These are phyloP conservation scores for Russula vinacea DNA, from an alignment of 768 basidiomycete species.

Conservation along the genomic window DNA sequence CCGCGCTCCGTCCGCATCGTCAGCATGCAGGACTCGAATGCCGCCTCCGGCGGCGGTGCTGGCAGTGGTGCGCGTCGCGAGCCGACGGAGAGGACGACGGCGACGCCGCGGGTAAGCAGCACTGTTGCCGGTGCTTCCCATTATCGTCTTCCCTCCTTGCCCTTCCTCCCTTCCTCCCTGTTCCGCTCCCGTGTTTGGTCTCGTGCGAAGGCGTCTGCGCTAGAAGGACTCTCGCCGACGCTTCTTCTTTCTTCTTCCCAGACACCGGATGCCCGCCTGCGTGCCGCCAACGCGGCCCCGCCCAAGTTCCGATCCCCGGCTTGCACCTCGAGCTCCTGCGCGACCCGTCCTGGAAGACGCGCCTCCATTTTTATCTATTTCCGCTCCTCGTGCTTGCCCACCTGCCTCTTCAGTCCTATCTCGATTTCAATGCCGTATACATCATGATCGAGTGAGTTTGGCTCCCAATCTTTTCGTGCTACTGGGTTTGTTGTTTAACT, in stretches of 20 bases:
- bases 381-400: slow-evolving; percentile 72
- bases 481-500: slow-evolving; percentile 1
- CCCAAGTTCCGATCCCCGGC: slow-evolving; percentile 65
- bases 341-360: slow-evolving; percentile 53
- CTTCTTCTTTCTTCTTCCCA: slow-evolving; percentile 45
- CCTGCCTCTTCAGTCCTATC: slow-evolving; percentile 73
- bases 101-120: slow-evolving; percentile 42
- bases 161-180: slow-evolving; percentile 20
- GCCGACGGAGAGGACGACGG: slow-evolving; percentile 54
- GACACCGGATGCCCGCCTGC: slow-evolving; percentile 34
- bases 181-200: slow-evolving; percentile 55
- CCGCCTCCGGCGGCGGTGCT: background rate
- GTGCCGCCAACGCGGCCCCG: slow-evolving; percentile 37
- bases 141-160: background rate
- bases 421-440: slow-evolving; percentile 87
- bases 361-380: slow-evolving; percentile 63
- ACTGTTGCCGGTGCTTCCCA: slow-evolving; percentile 34
- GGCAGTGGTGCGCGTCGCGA: slow-evolving; percentile 34
- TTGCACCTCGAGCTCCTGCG: slow-evolving; percentile 67
- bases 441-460: slow-evolving; percentile 74
- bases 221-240: slow-evolving; percentile 43
- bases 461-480: no score
- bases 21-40: slow-evolving; percentile 50
- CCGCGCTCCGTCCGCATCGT: slow-evolving; percentile 82
- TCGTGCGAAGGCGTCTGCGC: slow-evolving; percentile 46